Conservation (phyloP, 2,329 filamentous ascomycete species). For the Penicillium sp. region DNA sequence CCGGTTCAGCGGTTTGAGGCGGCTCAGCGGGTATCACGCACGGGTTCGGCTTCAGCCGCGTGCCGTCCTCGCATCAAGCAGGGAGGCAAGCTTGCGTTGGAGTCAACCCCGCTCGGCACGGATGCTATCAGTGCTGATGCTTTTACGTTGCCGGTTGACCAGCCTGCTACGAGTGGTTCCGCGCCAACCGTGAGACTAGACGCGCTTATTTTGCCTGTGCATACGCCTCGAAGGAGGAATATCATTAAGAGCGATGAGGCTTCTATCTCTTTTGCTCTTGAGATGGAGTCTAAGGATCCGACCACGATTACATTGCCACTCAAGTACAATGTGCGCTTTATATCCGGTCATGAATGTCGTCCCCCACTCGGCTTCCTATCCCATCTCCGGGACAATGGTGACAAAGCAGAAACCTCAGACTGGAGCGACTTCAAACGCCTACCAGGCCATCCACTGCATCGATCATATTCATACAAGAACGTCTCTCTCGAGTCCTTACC, state of each 20-base stretch:
- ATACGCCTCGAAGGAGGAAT: constrained; percentile 10
- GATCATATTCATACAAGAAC: constrained; percentile 33
- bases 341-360: constrained; percentile 56
- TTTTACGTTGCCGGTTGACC: constrained; percentile 41
- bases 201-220: constrained; percentile 26
- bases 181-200: constrained; percentile 21
- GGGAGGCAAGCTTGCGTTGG: constrained; percentile 37
- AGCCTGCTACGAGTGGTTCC: constrained; percentile 9
- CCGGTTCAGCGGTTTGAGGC: constrained; percentile 50
- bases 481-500: constrained; percentile 29
- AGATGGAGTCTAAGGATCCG: not conserved
- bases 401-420: constrained; percentile 5
- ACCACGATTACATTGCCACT: constrained; percentile 40
- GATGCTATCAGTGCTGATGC: constrained; percentile 38
- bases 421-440: constrained; percentile 28
- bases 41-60: constrained; percentile 1
- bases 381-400: not conserved
- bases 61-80: constrained; percentile 47
- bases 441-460: constrained; percentile 41
- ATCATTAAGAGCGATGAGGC: constrained; percentile 25
- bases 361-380: constrained; percentile 40
- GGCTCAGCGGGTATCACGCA: constrained; percentile 31
- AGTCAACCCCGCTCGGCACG: constrained; percentile 42
- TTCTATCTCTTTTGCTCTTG: constrained; percentile 28
- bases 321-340: constrained; percentile 54